These are phyloP conservation scores for Trichoderma sp. DNA, from an alignment of 2,329 filamentous ascomycete genomes.

Conservation along the genomic window DNA sequence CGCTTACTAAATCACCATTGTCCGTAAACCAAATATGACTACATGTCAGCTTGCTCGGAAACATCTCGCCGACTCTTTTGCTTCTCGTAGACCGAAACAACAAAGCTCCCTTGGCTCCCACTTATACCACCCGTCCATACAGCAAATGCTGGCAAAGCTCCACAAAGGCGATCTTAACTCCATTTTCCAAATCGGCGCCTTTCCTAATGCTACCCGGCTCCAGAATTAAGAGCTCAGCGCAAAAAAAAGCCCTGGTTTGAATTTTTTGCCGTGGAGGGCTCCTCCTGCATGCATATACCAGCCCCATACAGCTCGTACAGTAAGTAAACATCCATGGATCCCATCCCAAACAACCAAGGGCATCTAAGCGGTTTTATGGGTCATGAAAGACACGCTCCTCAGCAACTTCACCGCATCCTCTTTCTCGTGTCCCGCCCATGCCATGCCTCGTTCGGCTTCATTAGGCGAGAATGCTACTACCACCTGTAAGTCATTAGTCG, in stretches of 20 bases:
- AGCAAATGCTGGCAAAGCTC: slow-evolving; percentile 16
- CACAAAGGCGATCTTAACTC: slow-evolving; percentile 36
- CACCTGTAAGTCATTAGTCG: neutral
- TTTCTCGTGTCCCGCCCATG: neutral
- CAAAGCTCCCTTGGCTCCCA: neutral
- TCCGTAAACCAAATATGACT: neutral
- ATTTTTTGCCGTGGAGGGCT: neutral
- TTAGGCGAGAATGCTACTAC: neutral
- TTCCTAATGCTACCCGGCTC: slow-evolving; percentile 30
- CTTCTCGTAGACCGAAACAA: neutral
- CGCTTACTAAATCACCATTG: neutral
- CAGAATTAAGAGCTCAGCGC: neutral
- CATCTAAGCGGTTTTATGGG: slow-evolving; percentile 1
- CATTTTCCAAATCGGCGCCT: slow-evolving; percentile 36
- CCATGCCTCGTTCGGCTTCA: slow-evolving; percentile 4
- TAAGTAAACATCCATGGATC: neutral
- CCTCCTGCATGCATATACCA: neutral
- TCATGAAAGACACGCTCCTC: neutral
- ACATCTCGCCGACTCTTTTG: neutral
- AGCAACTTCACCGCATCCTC: slow-evolving; percentile 17
- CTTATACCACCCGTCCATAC: neutral
- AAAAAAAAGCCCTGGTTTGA: slow-evolving; percentile 1
- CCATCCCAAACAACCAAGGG: neutral
- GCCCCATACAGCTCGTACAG: neutral
- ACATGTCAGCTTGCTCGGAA: neutral